phyloP scores from a whole-genome alignment of 345 rosid genomes.

The Anacardium occidentale region DNA sequence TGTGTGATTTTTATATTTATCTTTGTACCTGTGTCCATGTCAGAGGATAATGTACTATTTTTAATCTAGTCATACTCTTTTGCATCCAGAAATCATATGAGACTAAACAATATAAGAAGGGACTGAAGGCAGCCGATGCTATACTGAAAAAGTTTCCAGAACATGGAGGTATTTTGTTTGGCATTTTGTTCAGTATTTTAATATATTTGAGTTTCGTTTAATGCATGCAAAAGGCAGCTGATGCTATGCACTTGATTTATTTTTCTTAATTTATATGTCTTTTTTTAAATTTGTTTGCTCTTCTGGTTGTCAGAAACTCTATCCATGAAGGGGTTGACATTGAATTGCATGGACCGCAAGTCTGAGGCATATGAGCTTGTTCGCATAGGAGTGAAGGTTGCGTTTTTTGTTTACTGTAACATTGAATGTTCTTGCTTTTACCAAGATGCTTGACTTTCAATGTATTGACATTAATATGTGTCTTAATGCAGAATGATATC shows the following conservation, averaged over 20 bases:
- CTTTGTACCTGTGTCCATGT: neutral
- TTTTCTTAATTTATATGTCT: neutral
- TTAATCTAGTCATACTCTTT: neutral
- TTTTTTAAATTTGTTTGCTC: neutral
- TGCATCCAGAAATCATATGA: constrained; percentile 91
- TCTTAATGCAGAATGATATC: constrained; percentile 81
- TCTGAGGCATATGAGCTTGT: constrained; percentile 97
- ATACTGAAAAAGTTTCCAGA: constrained; percentile 97
- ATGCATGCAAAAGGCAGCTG: neutral
- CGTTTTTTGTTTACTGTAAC: constrained; percentile 9
- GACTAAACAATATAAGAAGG: constrained; percentile 97
- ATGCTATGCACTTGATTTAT: neutral
- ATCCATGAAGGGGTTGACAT: constrained; percentile 97
- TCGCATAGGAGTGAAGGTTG: constrained; percentile 88
- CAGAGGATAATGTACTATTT: constrained; percentile 3
- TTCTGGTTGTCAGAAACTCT: constrained; percentile 68
- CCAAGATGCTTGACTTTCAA: constrained; percentile 16
- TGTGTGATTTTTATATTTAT: neutral
- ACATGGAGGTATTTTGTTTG: constrained; percentile 86
- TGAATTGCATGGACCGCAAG: constrained; percentile 99
- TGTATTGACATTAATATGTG: constrained; percentile 16
- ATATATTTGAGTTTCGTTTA: neutral
- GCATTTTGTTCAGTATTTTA: constrained; percentile 37
- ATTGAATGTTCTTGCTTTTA: constrained; percentile 1
- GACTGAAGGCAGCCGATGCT: constrained; percentile 97